Base-by-base conservation (phyloP, 345 rosid species). In the Eucalyptus albens region DNA sequence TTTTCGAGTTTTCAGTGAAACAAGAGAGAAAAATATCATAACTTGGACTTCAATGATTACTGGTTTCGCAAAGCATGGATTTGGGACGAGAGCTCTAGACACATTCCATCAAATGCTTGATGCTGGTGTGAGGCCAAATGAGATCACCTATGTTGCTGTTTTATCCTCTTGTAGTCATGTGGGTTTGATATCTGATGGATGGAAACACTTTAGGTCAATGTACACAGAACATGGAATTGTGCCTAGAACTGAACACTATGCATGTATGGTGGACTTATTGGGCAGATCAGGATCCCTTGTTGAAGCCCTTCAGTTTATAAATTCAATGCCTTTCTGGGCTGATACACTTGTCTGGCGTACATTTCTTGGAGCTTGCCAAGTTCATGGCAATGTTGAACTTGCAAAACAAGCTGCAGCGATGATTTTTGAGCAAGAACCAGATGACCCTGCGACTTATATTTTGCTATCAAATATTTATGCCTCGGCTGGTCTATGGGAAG, bases 1-100 rank as follows among this genome's bases (percentile, higher is more conserved):
- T 89, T 94, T 92, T 62, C 92, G 88, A 91, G 95, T 94, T 91
- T 96, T 96, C 88, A 91, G 59, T 17, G 83, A 91, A 56, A 94
- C 94, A 53, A 53, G 67, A 82, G 92, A 93, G 92, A 91, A 90
- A 67, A 95, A 96, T 88, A 91, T 96, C 83, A 93, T 95, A 89
- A 94, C 97, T 19, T 96, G 97, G 97, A 95, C 97, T 87, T 93
- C 97, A 16, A 95, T 95, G 95, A 94, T 96, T 81, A 94, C 98
- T 8, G 98, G 96, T 83, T 95, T 95, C 10, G 89, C 97, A 21
- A 96, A 95, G 91, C 98, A 96, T 72, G 97, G 97, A 88, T 92
- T 91, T 40, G 97, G 95, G n/a, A 50, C 80, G 72, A 93, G 89
- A 87, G 97, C 96, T 87, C 91, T 95, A 69, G 94, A 95, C 89